Conservation (phyloP, 495 filamentous ascomycete genomes). For the Entonaema liquescens region DNA sequence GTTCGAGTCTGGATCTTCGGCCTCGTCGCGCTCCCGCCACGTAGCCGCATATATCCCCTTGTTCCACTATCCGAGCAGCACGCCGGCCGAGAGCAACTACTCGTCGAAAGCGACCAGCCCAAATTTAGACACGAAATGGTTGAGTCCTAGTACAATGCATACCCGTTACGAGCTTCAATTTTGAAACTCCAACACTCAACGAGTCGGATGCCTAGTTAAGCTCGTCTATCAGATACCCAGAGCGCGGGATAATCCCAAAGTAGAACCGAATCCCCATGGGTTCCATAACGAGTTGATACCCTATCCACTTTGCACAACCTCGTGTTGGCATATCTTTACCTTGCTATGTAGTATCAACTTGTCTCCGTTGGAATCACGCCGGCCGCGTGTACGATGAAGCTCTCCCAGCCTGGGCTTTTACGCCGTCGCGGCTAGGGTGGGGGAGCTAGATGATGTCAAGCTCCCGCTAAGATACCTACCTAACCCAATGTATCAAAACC, state of each 20-base stretch:
- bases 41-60: constrained; percentile 17
- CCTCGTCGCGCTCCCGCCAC: constrained; percentile 15
- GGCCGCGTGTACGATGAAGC: neutral
- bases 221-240: constrained; percentile 10
- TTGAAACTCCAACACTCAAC: constrained; percentile 1
- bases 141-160: constrained; percentile 1
- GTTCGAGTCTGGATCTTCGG: constrained; percentile 18
- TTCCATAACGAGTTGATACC: neutral
- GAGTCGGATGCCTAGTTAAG: constrained; percentile 1
- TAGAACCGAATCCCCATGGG: constrained; percentile 23
- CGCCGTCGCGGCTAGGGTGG: neutral
- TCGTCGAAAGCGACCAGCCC: constrained; percentile 17
- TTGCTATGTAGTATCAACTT: constrained; percentile 24
- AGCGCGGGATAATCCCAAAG: constrained; percentile 11
- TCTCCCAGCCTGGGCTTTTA: neutral
- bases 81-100: constrained; percentile 17
- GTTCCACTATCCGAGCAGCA: constrained; percentile 10
- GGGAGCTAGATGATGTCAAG: neutral
- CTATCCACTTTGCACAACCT: constrained; percentile 28
- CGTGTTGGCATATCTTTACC: constrained; percentile 29
- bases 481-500: neutral
- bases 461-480: neutral
- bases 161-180: constrained; percentile 11
- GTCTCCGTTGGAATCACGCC: constrained; percentile 1
- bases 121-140: constrained; percentile 42